Conservation (phyloP, 2,329 filamentous ascomycete species). For the Coniochaeta ligniaria region DNA sequence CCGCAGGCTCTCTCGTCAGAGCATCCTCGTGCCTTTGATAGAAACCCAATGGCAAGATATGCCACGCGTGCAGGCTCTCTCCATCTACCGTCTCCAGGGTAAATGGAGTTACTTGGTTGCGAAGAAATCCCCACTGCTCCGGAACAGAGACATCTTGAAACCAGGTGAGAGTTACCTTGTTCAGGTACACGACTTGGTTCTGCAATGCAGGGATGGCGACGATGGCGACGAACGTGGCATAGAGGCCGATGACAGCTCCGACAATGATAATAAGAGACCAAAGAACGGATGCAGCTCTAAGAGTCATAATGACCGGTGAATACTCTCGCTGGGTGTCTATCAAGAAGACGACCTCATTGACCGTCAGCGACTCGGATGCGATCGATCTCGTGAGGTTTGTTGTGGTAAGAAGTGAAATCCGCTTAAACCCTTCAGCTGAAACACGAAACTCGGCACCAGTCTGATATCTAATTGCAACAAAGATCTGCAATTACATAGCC, state of each 20-base stretch:
- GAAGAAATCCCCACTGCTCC: slow-evolving; percentile 64
- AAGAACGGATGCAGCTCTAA: too few relatives aligned
- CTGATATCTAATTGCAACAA: too few relatives aligned
- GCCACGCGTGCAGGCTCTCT: slow-evolving; percentile 66
- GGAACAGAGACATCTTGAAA: slow-evolving; percentile 55
- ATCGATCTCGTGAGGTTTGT: too few relatives aligned
- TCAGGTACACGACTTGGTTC: slow-evolving; percentile 49
- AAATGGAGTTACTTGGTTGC: slow-evolving; percentile 68
- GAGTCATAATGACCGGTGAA: too few relatives aligned
- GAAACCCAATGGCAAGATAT: slow-evolving; percentile 62
- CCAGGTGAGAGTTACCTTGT: slow-evolving; percentile 47
- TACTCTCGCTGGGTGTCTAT: too few relatives aligned
- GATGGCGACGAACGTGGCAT: slow-evolving; percentile 12
- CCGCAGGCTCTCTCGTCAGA: slow-evolving; percentile 30
- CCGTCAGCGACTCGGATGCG: too few relatives aligned
- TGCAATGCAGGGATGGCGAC: slow-evolving; percentile 36
- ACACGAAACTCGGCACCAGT: too few relatives aligned
- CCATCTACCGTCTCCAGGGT: slow-evolving; percentile 57
- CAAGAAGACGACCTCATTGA: too few relatives aligned
- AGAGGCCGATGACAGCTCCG: background rate
- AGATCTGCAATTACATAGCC: too few relatives aligned
- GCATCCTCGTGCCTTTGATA: slow-evolving; percentile 53
- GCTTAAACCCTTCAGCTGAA: too few relatives aligned
- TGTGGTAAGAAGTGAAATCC: too few relatives aligned
- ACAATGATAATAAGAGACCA: background rate